Base-by-base conservation (phyloP, 164 flowering plant genomes). In the Berberis thunbergii region DNA sequence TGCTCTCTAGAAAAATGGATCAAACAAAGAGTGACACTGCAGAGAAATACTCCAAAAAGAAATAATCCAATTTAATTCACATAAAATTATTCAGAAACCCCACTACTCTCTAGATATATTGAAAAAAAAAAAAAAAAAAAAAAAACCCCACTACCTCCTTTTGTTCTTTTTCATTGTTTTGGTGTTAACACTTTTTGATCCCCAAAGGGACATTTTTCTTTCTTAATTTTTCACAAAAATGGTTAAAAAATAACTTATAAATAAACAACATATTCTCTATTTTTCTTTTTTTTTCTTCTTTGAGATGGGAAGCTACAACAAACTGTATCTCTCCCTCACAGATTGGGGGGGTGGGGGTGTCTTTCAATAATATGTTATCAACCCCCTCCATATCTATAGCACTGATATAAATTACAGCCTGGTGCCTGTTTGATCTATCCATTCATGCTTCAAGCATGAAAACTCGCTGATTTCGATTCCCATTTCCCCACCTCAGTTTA, bases 341-440 rank as follows among this genome's bases (percentile, higher is more conserved):
- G 45, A 60, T 42, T 50, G 65, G 65, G 55, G n/a, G n/a, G 54
- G 13, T 0, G 26, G 26, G 26, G 26, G 26, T 26, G 26, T 26
- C 26, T 26, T 0, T 26, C 26, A 26, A 26, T 26, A 26, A 26
- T 26, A 26, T 45, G 6, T 55, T 49, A 52, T n/a, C 12, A 26
- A 60, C 44, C 12, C 43, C 50, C 43, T 41, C 45, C 43, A 58
- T 44, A 61, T 55, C 68, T 63, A 45, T 60, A 63, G 73, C 77
- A 64, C 78, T 74, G 75, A 70, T 76, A 74, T 74, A 74, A 10
- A 52, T 52, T 12, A 52, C 54, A 52, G 54, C 73, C 78, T 70
- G 72, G 72, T 64, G 65, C 59, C 69, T 64, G 60, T 69, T 56
- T 66, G 64, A 54, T 73, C 73, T 78, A 26, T 26, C 26, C 26